These are phyloP conservation scores for Aspergillus sclerotioniger DNA, from an alignment of 495 filamentous ascomycete genomes.

Conservation along the genomic window DNA sequence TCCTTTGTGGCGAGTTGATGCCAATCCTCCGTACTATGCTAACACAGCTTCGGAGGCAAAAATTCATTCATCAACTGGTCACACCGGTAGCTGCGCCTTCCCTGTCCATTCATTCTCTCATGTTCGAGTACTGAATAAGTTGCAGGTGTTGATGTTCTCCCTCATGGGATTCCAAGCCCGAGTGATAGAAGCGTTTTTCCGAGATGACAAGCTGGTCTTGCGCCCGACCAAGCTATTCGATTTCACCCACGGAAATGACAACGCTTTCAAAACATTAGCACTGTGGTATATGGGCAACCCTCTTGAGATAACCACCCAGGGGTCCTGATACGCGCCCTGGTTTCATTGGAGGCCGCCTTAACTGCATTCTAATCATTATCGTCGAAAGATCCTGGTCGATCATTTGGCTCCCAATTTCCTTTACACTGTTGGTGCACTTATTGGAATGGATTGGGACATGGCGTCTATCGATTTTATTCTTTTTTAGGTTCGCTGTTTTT, in stretches of 20 bases:
- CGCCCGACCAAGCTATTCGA: constrained; percentile 4
- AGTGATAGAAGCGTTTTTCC: not conserved
- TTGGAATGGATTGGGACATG: too few species aligned
- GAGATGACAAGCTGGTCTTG: not conserved
- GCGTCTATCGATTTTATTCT: too few species aligned
- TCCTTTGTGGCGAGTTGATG: not conserved
- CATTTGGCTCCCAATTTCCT: too few species aligned
- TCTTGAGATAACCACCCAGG: too few species aligned
- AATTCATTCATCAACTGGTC: not conserved
- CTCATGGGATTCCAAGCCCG: not conserved
- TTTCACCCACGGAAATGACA: not conserved
- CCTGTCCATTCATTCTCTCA: not conserved
- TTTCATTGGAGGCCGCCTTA: too few species aligned
- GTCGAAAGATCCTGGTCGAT: too few species aligned
- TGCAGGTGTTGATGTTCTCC: constrained; percentile 4
- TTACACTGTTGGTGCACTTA: too few species aligned
- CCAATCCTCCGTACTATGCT: not conserved
- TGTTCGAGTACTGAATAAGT: not conserved
- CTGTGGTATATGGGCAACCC: not conserved
- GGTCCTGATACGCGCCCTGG: too few species aligned
- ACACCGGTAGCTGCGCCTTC: not conserved
- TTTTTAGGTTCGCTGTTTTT: too few species aligned
- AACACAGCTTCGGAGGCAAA: not conserved
- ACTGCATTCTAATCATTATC: too few species aligned
- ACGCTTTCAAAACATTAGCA: not conserved